These are phyloP conservation scores for Hanseniaspora opuntiae DNA, from an alignment of 805 yeast genomes.

Conservation along the genomic window DNA sequence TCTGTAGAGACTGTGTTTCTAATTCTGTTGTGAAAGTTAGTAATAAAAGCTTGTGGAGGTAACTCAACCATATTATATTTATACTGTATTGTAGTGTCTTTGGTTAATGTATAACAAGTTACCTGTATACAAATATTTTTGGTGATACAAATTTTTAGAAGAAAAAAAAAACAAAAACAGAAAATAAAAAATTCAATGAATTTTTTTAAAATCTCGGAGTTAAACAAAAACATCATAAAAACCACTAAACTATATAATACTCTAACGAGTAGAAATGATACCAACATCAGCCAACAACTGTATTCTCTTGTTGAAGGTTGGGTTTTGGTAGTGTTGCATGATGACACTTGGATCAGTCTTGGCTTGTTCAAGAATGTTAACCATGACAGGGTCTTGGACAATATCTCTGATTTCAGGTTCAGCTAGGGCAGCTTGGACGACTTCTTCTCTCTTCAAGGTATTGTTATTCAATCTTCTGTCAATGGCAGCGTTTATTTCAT, in stretches of 20 bases:
- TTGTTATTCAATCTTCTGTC: conserved; percentile 49
- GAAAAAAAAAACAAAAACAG: too few relatives aligned
- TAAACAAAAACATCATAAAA: too few relatives aligned
- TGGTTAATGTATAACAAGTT: too few relatives aligned
- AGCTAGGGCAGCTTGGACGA: conserved; percentile 74
- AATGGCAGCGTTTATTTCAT: conserved; percentile 51
- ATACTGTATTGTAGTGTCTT: too few relatives aligned
- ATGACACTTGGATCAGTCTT: conserved; percentile 90
- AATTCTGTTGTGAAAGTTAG: conserved; percentile 12
- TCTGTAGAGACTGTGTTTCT: not conserved
- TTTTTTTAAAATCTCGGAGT: too few relatives aligned
- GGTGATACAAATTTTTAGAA: too few relatives aligned
- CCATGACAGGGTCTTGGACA: conserved; percentile 91
- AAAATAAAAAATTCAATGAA: not conserved
- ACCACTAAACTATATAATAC: not conserved
- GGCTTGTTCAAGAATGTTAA: conserved; percentile 85
- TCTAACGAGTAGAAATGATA: conserved; percentile 61
- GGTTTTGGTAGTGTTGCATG: conserved; percentile 95
- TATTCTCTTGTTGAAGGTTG: conserved; percentile 77
- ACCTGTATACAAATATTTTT: too few relatives aligned
- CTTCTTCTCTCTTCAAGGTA: conserved; percentile 65
- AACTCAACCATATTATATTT: too few relatives aligned
- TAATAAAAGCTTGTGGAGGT: conserved; percentile 10
- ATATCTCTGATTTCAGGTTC: conserved; percentile 91
- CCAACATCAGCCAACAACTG: conserved; percentile 90